Base-by-base conservation (phyloP, 345 rosid species). In the Salix dunnii region DNA sequence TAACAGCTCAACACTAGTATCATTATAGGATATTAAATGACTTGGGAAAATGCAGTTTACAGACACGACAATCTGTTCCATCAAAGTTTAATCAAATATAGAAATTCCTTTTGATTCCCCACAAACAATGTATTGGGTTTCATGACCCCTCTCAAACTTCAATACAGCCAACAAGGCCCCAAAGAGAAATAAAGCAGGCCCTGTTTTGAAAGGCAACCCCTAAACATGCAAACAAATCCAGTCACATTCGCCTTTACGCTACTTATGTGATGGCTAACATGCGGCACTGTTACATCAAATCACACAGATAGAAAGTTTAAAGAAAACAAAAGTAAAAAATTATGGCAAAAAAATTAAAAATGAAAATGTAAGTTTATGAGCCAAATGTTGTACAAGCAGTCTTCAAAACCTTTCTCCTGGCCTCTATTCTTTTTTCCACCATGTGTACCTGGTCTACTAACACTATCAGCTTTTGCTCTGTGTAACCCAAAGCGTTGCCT, bases 161-260 rank as follows among this genome's bases (percentile, higher is more conserved):
- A 69, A 72, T 64, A 75, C 28, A 75, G 38, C 70, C 77, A 84
- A 49, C 53, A 77, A 48, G 69, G 70, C 40, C 55, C 60, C 69
- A n/a, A 20, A 9, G 30, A 66, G 25, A 55, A 48, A 70, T 49
- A 60, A 78, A 60, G 71, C 67, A 66, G 74, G 79, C 71, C 43
- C 80, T 78, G 12, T 21, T 65, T 66, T 20, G n/a, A 61, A 76
- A 78, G 60, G 43, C 53, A 75, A 60, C 60, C 81, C 71, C 80
- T 81, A 80, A 84, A 83, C 79, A 86, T 84, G 84, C 90, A 89
- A 84, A 65, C 88, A 87, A 82, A 80, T 78, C 82, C 84, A 81
- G 78, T 86, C 83, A 64, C 79, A 77, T 75, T 73, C 72, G 61
- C 74, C 82, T 70, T 84, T 83, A 71, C 75, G 70, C 33, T 64